phyloP scores from a whole-genome alignment of 2,329 filamentous ascomycete genomes.

The Phialophora chinensis region DNA sequence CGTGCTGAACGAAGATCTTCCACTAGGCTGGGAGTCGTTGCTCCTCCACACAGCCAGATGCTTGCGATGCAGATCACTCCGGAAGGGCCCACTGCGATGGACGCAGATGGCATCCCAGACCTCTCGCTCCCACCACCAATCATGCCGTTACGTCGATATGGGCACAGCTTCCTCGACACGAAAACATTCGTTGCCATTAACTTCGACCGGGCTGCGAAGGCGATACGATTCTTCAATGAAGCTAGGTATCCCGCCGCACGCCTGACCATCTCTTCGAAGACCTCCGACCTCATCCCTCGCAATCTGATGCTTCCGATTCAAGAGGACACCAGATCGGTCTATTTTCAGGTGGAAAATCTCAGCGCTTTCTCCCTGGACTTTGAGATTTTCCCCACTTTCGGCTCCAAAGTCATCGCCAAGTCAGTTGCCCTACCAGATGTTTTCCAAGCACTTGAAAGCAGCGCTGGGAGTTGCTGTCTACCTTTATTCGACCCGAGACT shows the following conservation, averaged over 20 bases:
- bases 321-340: slow-evolving; percentile 90
- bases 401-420: slow-evolving; percentile 95
- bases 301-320: slow-evolving; percentile 95
- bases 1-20: slow-evolving; percentile 26
- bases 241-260: slow-evolving; percentile 95
- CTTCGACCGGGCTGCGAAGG: slow-evolving; percentile 78
- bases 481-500: slow-evolving; percentile 92
- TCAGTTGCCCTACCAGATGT: slow-evolving; percentile 88
- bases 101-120: slow-evolving; percentile 83
- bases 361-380: slow-evolving; percentile 95
- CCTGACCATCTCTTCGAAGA: slow-evolving; percentile 94
- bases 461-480: slow-evolving; percentile 79
- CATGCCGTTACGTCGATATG: slow-evolving; percentile 90
- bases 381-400: slow-evolving; percentile 96
- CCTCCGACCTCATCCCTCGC: slow-evolving; percentile 92
- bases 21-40: slow-evolving; percentile 24
- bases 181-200: slow-evolving; percentile 94
- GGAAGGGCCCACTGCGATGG: slow-evolving; percentile 25
- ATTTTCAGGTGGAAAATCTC: slow-evolving; percentile 93
- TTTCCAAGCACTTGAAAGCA: slow-evolving; percentile 77
- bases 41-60: slow-evolving; percentile 31
- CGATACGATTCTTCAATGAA: slow-evolving; percentile 94
- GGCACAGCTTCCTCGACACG: slow-evolving; percentile 97
- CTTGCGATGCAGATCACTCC: slow-evolving; percentile 37
- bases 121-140: slow-evolving; percentile 94